Evolutionary conservation across 495 filamentous ascomycete species (phyloP), one percentile per base, ranked within the genome.

Genomic region (Schizothecium vesticola): DNA sequence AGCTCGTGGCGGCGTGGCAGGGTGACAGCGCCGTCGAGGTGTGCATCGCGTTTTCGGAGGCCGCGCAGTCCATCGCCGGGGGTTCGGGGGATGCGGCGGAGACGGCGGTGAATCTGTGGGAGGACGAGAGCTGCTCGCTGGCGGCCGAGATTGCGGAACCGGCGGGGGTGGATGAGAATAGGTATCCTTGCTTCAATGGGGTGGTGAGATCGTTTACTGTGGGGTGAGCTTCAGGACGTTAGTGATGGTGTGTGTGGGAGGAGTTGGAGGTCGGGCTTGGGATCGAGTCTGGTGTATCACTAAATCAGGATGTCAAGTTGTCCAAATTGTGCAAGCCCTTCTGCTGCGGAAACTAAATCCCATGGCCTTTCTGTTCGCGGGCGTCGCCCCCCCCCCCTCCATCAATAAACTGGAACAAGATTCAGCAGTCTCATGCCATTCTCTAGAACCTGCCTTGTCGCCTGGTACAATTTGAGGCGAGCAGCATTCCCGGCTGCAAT

Each of bases 71-170:
- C 9, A 66, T 70, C 13, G 58, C 68, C 1, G 68, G 68, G 3
- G 68, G 68, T 0, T 66, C 63, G n/a, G 68, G 68, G 3, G 43
- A n/a, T 3, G 2, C 31, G 31, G 11, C 21, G 1, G 68, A 59
- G 13, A 65, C 59, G 9, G 63, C 22, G n/a, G 68, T 70, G n/a
- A 66, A 70, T 25, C 22, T 70, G 1, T 70, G 68, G 68, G 31
- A 63, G 51, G 68, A 70, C 28, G 59, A 31, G 8, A 33, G 55
- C 10, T 70, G 68, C 22, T 21, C 57, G 21, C 43, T 56, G 1
- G 64, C 68, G 6, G 63, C 68, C 9, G 31, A 10, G 16, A 29
- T 25, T n/a, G 7, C 29, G n/a, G 16, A 22, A 3, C 19, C 59
- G 1, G 23, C 1, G 1, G 68, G 64, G 12, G 3, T 28, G 55